Conservation (phyloP, 2,329 filamentous ascomycete genomes). For the Epichloe glyceriae region DNA sequence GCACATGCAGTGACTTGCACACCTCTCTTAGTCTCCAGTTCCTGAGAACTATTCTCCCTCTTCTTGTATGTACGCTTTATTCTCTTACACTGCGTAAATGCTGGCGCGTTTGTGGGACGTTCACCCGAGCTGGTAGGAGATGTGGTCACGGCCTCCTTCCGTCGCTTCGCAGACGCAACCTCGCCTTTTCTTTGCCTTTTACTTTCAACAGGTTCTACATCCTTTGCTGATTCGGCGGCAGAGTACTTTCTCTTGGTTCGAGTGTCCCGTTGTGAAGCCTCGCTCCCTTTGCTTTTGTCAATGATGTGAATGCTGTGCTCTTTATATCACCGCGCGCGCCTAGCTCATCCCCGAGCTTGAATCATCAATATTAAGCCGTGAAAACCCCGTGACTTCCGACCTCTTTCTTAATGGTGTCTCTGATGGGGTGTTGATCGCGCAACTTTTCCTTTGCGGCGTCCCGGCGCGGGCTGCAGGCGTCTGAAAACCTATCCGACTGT, state of each 20-base stretch:
- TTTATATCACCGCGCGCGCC: conserved; percentile 19
- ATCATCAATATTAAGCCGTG: conserved; percentile 6
- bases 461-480: conserved; percentile 1
- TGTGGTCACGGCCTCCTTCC: not conserved
- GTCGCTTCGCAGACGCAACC: not conserved
- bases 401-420: not conserved
- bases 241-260: conserved; percentile 5
- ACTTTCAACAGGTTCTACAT: not conserved
- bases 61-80: conserved; percentile 16
- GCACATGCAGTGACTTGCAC: not conserved
- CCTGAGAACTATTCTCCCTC: conserved; percentile 11
- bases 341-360: conserved; percentile 14
- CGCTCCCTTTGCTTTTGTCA: conserved; percentile 9
- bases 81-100: conserved; percentile 11
- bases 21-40: conserved; percentile 8
- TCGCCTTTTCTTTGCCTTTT: conserved; percentile 6
- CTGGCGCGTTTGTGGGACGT: conserved; percentile 12
- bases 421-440: not conserved
- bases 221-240: not conserved
- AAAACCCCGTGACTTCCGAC: not conserved
- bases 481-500: not conserved
- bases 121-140: conserved; percentile 9
- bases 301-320: conserved; percentile 22
- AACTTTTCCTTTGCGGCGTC: not conserved
- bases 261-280: not conserved